A percentile compares a stretch with the other conserved stretches of the same genome.
Conservation (phyloP, 805 yeast genomes). For the Kodamaea kaohsiungensis region DNA sequence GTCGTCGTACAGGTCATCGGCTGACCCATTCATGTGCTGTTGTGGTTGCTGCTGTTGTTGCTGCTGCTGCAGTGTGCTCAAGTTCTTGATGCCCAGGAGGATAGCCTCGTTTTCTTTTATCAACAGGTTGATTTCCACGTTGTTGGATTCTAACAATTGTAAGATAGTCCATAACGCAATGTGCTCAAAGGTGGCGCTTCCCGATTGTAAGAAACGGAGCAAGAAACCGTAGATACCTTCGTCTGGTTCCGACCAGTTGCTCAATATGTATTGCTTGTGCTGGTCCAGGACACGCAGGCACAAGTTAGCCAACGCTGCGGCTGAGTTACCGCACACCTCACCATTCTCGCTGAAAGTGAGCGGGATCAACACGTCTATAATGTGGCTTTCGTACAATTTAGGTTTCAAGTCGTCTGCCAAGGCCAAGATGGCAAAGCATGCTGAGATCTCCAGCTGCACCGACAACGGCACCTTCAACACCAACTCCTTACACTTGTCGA, state of each 20-base stretch:
- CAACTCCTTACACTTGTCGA: slow-evolving; percentile 85
- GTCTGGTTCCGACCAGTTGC: slow-evolving; percentile 74
- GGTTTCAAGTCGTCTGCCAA: slow-evolving; percentile 92
- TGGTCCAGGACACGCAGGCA: slow-evolving; percentile 83
- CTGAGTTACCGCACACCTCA: slow-evolving; percentile 97
- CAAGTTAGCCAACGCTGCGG: slow-evolving; percentile 95
- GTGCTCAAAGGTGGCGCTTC: slow-evolving; percentile 94
- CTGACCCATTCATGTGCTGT: slow-evolving; percentile 16
- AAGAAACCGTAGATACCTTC: slow-evolving; percentile 88
- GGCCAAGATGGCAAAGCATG: slow-evolving; percentile 95
- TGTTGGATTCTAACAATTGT: slow-evolving; percentile 87
- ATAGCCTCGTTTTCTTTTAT: slow-evolving; percentile 57
- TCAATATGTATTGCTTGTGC: slow-evolving; percentile 70
- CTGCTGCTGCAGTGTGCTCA: slow-evolving; percentile 42
- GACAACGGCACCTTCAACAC: slow-evolving; percentile 84
- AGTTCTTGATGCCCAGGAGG: slow-evolving; percentile 53
- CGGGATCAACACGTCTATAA: slow-evolving; percentile 87
- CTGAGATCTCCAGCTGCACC: slow-evolving; percentile 95
- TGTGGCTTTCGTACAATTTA: slow-evolving; percentile 77
- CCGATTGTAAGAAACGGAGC: slow-evolving; percentile 73
- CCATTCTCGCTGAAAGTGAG: slow-evolving; percentile 83
- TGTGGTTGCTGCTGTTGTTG: slow-evolving; percentile 18
- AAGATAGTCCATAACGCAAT: slow-evolving; percentile 96
- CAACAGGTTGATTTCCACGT: slow-evolving; percentile 56
- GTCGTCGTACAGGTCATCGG: slow-evolving; percentile 48